These are phyloP conservation scores for Leccinellum rugosiceps DNA, from an alignment of 768 basidiomycete species.

Conservation along the genomic window DNA sequence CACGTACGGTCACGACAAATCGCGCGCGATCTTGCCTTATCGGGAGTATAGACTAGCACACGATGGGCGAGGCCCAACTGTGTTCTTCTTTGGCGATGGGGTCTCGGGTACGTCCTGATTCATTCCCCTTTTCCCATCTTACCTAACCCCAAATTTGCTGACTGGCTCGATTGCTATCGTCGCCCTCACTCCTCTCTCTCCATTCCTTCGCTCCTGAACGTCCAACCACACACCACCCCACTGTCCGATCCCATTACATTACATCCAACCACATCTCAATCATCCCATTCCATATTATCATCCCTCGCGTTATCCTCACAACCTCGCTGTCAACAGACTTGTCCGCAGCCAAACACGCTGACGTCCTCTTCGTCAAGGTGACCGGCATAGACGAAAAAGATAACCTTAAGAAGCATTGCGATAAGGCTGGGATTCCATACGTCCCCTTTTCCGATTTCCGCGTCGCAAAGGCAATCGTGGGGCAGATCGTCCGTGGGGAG, in stretches of 20 bases:
- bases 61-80: slow-evolving; percentile 46
- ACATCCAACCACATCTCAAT: neutral
- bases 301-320: neutral
- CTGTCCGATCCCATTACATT: neutral
- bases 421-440: slow-evolving; percentile 72
- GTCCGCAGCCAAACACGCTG: slow-evolving; percentile 89
- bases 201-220: neutral
- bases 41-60: slow-evolving; percentile 37
- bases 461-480: slow-evolving; percentile 56
- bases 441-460: slow-evolving; percentile 74
- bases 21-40: slow-evolving; percentile 90
- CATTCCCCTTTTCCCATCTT: neutral
- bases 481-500: slow-evolving; percentile 68
- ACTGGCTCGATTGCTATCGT: neutral
- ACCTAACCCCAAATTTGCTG: neutral
- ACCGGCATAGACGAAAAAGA: slow-evolving; percentile 70
- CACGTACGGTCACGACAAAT: slow-evolving; percentile 94
- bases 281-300: neutral
- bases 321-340: slow-evolving; percentile 53
- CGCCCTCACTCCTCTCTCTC: neutral
- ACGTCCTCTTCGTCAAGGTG: slow-evolving; percentile 91
- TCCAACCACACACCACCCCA: neutral
- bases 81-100: slow-evolving; percentile 98
- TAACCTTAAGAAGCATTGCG: slow-evolving; percentile 84
- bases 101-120: slow-evolving; percentile 68